These are phyloP conservation scores for Neofusicoccum sp. DNA, from an alignment of 2,329 filamentous ascomycete species.

Conservation along the genomic window DNA sequence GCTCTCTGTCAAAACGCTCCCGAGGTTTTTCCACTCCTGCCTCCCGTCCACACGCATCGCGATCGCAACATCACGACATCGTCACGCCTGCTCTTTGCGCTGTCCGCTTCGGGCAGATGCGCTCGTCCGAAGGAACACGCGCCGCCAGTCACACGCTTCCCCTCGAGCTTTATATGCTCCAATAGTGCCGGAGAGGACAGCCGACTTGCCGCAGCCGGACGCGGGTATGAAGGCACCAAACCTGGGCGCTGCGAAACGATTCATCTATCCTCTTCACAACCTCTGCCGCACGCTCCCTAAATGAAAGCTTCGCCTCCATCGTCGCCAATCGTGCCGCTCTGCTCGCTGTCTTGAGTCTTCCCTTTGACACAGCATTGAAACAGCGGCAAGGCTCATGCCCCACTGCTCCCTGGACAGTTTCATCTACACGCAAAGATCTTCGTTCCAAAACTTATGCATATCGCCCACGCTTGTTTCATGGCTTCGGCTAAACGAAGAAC, in stretches of 20 bases:
- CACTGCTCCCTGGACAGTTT: slow-evolving; percentile 1
- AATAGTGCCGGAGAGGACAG: not conserved
- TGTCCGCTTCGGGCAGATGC: not conserved
- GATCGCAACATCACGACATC: not conserved
- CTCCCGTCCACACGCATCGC: not conserved
- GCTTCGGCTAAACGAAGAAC: not conserved
- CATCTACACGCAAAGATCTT: slow-evolving; percentile 4
- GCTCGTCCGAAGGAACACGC: not conserved
- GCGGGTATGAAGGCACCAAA: not conserved
- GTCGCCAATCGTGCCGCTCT: not conserved
- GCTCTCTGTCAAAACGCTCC: not conserved
- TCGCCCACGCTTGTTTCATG: not conserved
- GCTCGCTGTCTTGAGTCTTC: not conserved
- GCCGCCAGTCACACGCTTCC: not conserved
- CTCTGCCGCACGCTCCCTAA: not conserved
- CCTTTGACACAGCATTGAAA: slow-evolving; percentile 6
- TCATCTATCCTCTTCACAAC: not conserved
- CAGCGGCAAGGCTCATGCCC: not conserved
- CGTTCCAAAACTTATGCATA: slow-evolving; percentile 11
- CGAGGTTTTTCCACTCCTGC: not conserved
- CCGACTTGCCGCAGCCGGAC: not conserved
- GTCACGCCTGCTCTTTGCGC: not conserved
- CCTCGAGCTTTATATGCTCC: not conserved
- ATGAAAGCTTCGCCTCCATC: slow-evolving; percentile 2
- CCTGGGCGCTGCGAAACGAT: not conserved